A percentile compares a stretch with the other conserved stretches of the same genome.
These are phyloP conservation scores for Rubroshorea leprosula DNA, from an alignment of 345 rosid species.

Conservation along the genomic window DNA sequence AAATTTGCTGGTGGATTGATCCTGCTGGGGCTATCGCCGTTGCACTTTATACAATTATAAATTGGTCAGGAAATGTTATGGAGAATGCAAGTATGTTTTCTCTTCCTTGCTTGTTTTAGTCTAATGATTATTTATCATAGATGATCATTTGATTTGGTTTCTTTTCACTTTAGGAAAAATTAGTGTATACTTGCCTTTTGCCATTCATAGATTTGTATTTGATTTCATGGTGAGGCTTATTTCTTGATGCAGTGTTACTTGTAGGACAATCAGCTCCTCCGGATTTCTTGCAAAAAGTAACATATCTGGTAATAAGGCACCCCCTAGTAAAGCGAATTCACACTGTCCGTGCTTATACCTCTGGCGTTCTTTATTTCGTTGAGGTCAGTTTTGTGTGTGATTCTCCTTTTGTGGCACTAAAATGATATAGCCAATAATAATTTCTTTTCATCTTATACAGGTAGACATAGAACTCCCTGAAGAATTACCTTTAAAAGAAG, in stretches of 20 bases:
- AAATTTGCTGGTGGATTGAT: slow-evolving; percentile 85
- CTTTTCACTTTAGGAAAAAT: too few relatives aligned
- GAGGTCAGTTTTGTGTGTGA: slow-evolving; percentile 48
- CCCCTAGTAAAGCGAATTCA: slow-evolving; percentile 69
- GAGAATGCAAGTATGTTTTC: slow-evolving; percentile 67
- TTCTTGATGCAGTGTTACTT: slow-evolving; percentile 51
- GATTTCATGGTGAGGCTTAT: background rate
- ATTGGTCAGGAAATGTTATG: slow-evolving; percentile 80
- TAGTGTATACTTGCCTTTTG: too few relatives aligned
- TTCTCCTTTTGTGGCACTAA: background rate
- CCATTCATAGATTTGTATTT: background rate
- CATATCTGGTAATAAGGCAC: slow-evolving; percentile 67
- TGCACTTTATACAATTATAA: slow-evolving; percentile 73
- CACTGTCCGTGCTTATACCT: slow-evolving; percentile 90
- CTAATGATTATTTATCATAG: too few relatives aligned
- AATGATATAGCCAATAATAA: background rate
- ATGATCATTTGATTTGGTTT: too few relatives aligned
- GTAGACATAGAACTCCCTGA: slow-evolving; percentile 83
- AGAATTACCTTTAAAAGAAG: slow-evolving; percentile 62
- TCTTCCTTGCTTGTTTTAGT: background rate
- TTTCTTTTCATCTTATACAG: too few relatives aligned
- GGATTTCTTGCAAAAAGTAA: slow-evolving; percentile 68
- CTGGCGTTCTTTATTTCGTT: slow-evolving; percentile 86
- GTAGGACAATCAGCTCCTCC: slow-evolving; percentile 95
- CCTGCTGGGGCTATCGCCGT: slow-evolving; percentile 73